Evolutionary conservation across 1,139 yeast genomes (phyloP), one percentile per base, ranked within the genome.

Genomic region (Candida sojae): DNA sequence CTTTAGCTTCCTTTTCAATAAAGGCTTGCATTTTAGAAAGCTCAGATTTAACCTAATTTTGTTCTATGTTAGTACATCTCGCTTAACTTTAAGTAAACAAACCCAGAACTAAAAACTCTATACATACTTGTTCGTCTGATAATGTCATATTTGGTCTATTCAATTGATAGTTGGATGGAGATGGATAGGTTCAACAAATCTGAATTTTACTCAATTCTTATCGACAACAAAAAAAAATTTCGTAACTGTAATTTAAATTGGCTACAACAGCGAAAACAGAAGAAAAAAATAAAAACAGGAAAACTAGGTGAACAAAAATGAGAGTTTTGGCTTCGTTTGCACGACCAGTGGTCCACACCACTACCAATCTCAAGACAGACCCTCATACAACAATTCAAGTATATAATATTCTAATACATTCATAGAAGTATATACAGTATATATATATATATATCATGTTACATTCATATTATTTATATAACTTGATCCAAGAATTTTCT

Each of bases 1-100:
- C 99, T 63, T 92, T 96, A 35, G 99, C 99, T 76, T 95, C 99
- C 82, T 92, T 92, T 75, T 87, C 89, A 79, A 95, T 95, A 84
- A 93, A 95, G 68, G 96, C 93, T 68, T 93, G 96, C 97, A 95
- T 93, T 79, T 93, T 93, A 71, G 86, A 85, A 71, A 93, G 90
- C 77, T 93, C 99, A 59, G 91, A 89, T 65, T 87, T 91, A 61
- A 91, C 98, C 93, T 91, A 66, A 39, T 54, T 5, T 21, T 35
- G 38, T 11, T 23, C 52, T 35, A 36, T 38, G 50, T 50, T 50
- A 50, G 53, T 50, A 49, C 12, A 5, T 31, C 37, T 9, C 9
- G 2, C 25, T 37, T 17, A 2, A 37, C 25, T 37, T 29, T 9
- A 2, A 9, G 23, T 25, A 10, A 39, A 17, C 21, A 31, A 41